Percentiles rank a stretch among this genome's conserved stretches.
These are phyloP conservation scores for Hypericum androsaemum DNA, from an alignment of 345 rosid genomes.

Conservation along the genomic window DNA sequence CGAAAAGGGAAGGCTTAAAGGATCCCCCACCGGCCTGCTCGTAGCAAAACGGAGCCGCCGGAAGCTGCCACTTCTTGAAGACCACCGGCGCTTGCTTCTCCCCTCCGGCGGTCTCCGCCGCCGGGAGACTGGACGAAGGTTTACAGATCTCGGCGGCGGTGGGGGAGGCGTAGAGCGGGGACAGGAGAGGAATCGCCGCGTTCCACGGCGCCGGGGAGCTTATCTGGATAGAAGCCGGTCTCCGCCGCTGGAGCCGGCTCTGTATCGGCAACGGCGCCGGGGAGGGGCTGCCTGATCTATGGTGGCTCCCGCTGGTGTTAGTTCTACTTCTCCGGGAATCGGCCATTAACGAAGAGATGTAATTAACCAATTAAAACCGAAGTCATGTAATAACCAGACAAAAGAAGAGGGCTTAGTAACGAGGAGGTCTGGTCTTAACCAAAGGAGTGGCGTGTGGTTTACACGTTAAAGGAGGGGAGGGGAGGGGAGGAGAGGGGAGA, in stretches of 20 bases:
- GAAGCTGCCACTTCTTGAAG: constrained; percentile 86
- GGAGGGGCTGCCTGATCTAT: constrained; percentile 11
- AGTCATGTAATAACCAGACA: too few species aligned
- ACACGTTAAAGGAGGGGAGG: too few species aligned
- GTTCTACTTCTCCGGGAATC: background rate
- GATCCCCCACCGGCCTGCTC: constrained; percentile 22
- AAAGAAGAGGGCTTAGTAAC: too few species aligned
- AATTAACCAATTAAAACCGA: too few species aligned
- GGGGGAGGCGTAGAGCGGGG: constrained; percentile 71
- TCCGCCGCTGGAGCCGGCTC: constrained; percentile 66
- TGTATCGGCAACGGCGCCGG: constrained; percentile 14
- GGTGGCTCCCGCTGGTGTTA: background rate
- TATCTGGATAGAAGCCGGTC: constrained; percentile 64
- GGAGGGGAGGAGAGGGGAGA: too few species aligned
- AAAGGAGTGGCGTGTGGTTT: too few species aligned
- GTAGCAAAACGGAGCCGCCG: constrained; percentile 70
- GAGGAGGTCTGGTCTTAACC: too few species aligned
- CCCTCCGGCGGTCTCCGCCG: constrained; percentile 5
- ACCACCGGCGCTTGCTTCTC: constrained; percentile 32
- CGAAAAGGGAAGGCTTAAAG: constrained; percentile 38
- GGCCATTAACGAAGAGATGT: background rate
- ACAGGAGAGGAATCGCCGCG: constrained; percentile 83
- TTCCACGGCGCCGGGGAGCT: constrained; percentile 49
- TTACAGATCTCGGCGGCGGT: constrained; percentile 10
- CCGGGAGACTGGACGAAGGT: too few species aligned